These are phyloP conservation scores for Pichia sporocuriosa DNA, from an alignment of 805 yeast species.

Conservation along the genomic window DNA sequence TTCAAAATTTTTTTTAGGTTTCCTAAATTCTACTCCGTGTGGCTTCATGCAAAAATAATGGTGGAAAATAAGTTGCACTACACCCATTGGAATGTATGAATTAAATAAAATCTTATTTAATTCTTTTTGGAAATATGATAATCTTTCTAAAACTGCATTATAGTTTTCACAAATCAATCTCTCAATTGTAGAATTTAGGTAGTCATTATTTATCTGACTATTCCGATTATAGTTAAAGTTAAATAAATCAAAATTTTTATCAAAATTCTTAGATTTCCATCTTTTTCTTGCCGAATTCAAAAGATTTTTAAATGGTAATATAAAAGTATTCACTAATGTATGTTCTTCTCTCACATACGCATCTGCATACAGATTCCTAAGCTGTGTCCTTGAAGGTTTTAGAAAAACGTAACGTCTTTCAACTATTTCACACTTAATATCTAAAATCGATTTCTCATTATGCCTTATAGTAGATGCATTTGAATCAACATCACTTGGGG, in stretches of 20 bases:
- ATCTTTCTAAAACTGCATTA: constrained; percentile 14
- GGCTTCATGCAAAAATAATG: constrained; percentile 5
- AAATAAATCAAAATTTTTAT: not conserved
- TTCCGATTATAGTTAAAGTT: not conserved
- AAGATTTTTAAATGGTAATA: constrained; percentile 1
- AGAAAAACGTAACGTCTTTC: not conserved
- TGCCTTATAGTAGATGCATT: no score
- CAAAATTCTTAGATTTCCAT: constrained; percentile 7
- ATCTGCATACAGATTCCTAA: not conserved
- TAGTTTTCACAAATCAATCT: constrained; percentile 5
- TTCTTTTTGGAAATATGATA: constrained; percentile 10
- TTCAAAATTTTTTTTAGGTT: constrained; percentile 9
- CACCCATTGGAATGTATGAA: constrained; percentile 11
- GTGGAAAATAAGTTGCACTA: constrained; percentile 6
- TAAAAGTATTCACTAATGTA: not conserved
- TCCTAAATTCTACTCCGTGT: constrained; percentile 4
- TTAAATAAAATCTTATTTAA: constrained; percentile 10
- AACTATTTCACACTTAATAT: not conserved
- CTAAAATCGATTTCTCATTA: no score
- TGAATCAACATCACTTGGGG: no score
- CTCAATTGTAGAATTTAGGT: constrained; percentile 1
- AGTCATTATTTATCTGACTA: no score
- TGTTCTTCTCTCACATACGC: not conserved
- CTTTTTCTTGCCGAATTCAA: constrained; percentile 2
- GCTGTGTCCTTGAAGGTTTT: constrained; percentile 9